Evolutionary conservation across 192 early-diverging fungal species (phyloP).

Genomic region (Podila minutissima): DNA sequence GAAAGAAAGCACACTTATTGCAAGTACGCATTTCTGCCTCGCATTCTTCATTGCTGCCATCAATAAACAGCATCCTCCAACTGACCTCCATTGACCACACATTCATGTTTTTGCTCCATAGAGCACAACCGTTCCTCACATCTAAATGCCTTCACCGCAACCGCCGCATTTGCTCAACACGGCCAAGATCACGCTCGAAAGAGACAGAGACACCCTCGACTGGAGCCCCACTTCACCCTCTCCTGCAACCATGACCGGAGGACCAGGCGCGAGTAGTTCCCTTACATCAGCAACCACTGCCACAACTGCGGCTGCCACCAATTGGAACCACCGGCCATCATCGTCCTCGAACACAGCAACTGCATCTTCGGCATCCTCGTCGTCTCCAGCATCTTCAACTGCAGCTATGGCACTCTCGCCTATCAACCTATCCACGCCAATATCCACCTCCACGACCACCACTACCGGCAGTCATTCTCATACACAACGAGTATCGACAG

Average conservation of each 20-base stretch:
- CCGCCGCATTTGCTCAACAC: slow-evolving; percentile 16
- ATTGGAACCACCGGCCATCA: neutral
- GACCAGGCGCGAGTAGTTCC: neutral
- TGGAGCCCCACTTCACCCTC: slow-evolving; percentile 1
- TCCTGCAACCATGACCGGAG: neutral
- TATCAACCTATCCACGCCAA: neutral
- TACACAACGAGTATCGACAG: neutral
- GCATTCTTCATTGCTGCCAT: no score
- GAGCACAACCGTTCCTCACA: no score
- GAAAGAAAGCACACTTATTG: no score
- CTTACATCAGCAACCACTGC: neutral
- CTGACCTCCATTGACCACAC: no score
- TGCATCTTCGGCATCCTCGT: neutral
- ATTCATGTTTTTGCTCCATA: no score
- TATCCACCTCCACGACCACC: neutral
- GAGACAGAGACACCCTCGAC: slow-evolving; percentile 20
- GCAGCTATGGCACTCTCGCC: neutral
- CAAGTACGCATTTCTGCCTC: no score
- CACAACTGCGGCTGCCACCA: neutral
- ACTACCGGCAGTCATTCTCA: neutral
- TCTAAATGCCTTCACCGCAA: slow-evolving; percentile 26
- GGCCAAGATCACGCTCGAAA: slow-evolving; percentile 11
- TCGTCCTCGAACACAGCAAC: neutral
- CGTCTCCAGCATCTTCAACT: neutral
- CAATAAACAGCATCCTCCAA: no score